Evolutionary conservation across 139 green algal species (phyloP).

Genomic region (Nannochloris sp.): DNA sequence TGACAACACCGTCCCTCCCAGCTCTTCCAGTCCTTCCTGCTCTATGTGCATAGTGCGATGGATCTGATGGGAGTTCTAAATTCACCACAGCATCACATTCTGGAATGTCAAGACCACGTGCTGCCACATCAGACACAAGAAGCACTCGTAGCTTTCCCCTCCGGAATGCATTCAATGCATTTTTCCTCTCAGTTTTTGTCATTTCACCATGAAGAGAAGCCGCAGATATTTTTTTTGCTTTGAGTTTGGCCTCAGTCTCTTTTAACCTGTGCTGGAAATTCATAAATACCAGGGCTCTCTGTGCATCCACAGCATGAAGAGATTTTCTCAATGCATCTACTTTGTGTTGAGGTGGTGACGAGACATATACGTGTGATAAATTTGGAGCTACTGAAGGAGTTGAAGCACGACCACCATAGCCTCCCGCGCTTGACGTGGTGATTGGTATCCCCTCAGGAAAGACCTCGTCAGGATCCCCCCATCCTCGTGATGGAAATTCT

Average conservation of each 20-base stretch:
- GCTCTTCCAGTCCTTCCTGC: slow-evolving; percentile 66
- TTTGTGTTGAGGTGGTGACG: slow-evolving; percentile 39
- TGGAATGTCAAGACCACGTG: slow-evolving; percentile 80
- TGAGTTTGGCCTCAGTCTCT: slow-evolving; percentile 76
- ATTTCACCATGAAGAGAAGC: slow-evolving; percentile 74
- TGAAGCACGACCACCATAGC: slow-evolving; percentile 25
- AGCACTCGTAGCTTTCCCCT: slow-evolving; percentile 62
- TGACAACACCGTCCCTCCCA: slow-evolving; percentile 55
- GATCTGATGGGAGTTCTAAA: slow-evolving; percentile 75
- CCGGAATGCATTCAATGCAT: slow-evolving; percentile 59
- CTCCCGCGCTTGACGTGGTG: slow-evolving; percentile 17
- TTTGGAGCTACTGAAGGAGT: slow-evolving; percentile 53
- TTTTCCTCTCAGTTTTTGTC: slow-evolving; percentile 57
- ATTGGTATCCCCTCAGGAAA: slow-evolving; percentile 36
- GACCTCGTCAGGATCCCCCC: slow-evolving; percentile 24
- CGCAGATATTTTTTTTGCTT: slow-evolving; percentile 61
- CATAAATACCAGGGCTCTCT: slow-evolving; percentile 86
- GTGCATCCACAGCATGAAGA: slow-evolving; percentile 68
- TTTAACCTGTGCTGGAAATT: slow-evolving; percentile 85
- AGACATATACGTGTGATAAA: slow-evolving; percentile 52
- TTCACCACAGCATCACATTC: slow-evolving; percentile 86
- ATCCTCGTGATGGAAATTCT: slow-evolving; percentile 28
- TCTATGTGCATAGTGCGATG: slow-evolving; percentile 78
- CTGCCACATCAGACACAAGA: slow-evolving; percentile 82
- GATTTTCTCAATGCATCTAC: slow-evolving; percentile 67